Percentiles rank a stretch among this genome's conserved stretches.
Evolutionary conservation across 805 yeast species (phyloP).

Genomic region (Starmerella bombi): DNA sequence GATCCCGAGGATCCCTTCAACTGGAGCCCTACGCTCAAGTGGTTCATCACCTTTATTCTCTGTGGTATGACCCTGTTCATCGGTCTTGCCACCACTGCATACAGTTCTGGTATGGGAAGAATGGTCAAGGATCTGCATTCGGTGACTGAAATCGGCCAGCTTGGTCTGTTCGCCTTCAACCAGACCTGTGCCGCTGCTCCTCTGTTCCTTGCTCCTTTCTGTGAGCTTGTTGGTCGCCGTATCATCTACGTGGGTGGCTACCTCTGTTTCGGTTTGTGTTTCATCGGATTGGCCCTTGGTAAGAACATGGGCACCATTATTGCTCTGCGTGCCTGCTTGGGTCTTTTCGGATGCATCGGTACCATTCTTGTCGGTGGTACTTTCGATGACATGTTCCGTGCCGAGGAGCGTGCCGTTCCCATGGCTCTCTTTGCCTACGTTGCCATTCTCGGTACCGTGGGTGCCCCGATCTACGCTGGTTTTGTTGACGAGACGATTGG

Average conservation of each 20-base stretch:
- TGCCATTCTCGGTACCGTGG: slow-evolving; percentile 51
- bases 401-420: slow-evolving; percentile 50
- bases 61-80: slow-evolving; percentile 72
- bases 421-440: slow-evolving; percentile 50
- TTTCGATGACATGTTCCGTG: slow-evolving; percentile 54
- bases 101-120: slow-evolving; percentile 72
- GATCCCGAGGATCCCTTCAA: slow-evolving; percentile 89
- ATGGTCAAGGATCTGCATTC: slow-evolving; percentile 49
- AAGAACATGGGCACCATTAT: slow-evolving; percentile 49
- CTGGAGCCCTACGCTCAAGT: slow-evolving; percentile 41
- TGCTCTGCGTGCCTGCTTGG: slow-evolving; percentile 53
- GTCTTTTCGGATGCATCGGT: slow-evolving; percentile 64
- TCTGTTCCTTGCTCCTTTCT: slow-evolving; percentile 44
- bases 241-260: slow-evolving; percentile 40
- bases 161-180: slow-evolving; percentile 45
- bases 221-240: slow-evolving; percentile 45
- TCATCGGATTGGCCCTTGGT: slow-evolving; percentile 38
- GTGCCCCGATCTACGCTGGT: slow-evolving; percentile 53
- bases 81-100: slow-evolving; percentile 86
- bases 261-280: slow-evolving; percentile 32
- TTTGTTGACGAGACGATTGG: slow-evolving; percentile 45
- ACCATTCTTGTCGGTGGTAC: slow-evolving; percentile 68
- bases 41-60: slow-evolving; percentile 45
- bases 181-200: slow-evolving; percentile 56
- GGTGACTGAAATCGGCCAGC: slow-evolving; percentile 46